A percentile compares a stretch with the other conserved stretches of the same genome.
Evolutionary conservation across 352 stramenopile genomes (phyloP).

Genomic region (Globisporangium acanthophoron): DNA sequence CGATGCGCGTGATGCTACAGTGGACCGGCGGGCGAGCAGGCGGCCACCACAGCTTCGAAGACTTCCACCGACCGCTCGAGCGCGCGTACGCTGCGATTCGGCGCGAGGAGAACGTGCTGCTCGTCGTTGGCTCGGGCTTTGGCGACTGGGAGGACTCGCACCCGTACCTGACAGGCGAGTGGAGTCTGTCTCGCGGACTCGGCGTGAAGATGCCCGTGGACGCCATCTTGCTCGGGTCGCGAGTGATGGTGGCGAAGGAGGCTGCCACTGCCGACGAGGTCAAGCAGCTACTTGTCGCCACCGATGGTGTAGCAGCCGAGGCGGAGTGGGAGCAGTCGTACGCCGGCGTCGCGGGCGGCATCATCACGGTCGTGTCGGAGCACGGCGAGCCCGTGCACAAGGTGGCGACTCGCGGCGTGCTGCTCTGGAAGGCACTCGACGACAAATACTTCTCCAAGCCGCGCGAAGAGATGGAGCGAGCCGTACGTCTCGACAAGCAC

Average conservation of each 20-base stretch:
- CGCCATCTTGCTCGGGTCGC: constrained; percentile 76
- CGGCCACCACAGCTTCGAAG: constrained; percentile 87
- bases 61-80: constrained; percentile 80
- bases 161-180: constrained; percentile 80
- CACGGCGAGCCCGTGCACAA: constrained; percentile 85
- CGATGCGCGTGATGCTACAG: constrained; percentile 82
- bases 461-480: constrained; percentile 59
- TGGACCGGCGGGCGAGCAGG: constrained; percentile 83
- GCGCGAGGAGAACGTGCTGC: constrained; percentile 70
- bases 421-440: constrained; percentile 84
- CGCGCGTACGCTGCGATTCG: constrained; percentile 74
- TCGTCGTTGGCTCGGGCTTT: constrained; percentile 85
- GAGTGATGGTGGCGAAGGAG: constrained; percentile 86
- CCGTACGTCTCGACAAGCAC: constrained; percentile 67
- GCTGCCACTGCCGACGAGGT: constrained; percentile 77
- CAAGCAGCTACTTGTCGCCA: constrained; percentile 82
- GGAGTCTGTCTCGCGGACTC: constrained; percentile 61
- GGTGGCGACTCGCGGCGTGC: constrained; percentile 65
- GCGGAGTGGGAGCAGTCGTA: constrained; percentile 60
- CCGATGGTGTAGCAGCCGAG: constrained; percentile 55
- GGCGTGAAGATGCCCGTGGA: no score
- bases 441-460: constrained; percentile 81
- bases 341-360: constrained; percentile 49
- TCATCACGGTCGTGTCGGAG: constrained; percentile 83
- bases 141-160: constrained; percentile 79